A percentile compares a stretch with the other conserved stretches of the same genome.
These are phyloP conservation scores for Blastocladiella britannica DNA, from an alignment of 192 early-diverging fungal species.

Conservation along the genomic window DNA sequence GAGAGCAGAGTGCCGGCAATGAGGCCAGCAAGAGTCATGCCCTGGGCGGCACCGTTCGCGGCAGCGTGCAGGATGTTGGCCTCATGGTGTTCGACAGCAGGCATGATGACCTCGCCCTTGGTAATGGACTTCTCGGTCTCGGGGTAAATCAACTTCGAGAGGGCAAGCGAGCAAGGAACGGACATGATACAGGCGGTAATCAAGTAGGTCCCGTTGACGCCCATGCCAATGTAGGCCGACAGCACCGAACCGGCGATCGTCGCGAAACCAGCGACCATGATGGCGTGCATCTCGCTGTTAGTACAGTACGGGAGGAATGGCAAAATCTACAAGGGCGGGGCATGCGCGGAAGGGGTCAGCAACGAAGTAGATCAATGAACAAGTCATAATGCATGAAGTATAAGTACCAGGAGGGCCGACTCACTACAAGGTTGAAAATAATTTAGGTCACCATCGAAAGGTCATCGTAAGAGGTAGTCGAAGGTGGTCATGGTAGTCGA, in stretches of 20 bases:
- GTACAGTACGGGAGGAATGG: conserved; percentile 71
- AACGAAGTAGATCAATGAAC: no score
- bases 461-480: no score
- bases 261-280: conserved; percentile 76
- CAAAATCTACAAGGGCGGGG: no score
- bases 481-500: no score
- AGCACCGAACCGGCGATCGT: conserved; percentile 72
- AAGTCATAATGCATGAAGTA: no score
- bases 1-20: conserved; percentile 56
- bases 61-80: conserved; percentile 61
- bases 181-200: conserved; percentile 82
- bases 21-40: conserved; percentile 51
- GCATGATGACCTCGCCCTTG: conserved; percentile 35
- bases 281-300: conserved; percentile 60
- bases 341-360: no score
- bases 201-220: conserved; percentile 37
- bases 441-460: no score
- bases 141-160: conserved; percentile 70
- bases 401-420: conserved; percentile 55
- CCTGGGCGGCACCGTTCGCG: conserved; percentile 59
- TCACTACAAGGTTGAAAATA: no score
- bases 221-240: conserved; percentile 47
- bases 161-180: conserved; percentile 56
- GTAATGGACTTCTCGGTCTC: conserved; percentile 66
- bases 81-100: conserved; percentile 34